Evolutionary conservation across 371 early-diverging fungal species (phyloP), one percentile per base, ranked within the genome.

Genomic region (Rhizomucor pusillus): DNA sequence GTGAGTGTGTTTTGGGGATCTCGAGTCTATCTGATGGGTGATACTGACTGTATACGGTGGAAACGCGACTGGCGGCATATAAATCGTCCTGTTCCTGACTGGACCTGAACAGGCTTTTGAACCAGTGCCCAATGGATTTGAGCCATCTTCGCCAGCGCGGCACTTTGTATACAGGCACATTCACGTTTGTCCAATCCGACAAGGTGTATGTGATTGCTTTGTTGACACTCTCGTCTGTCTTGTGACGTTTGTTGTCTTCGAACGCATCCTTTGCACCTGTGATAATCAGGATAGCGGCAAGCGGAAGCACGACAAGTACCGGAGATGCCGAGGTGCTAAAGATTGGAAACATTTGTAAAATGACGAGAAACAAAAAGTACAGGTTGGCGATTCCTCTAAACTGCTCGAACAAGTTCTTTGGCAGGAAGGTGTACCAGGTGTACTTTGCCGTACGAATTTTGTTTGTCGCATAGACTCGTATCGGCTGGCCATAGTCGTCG

Each of bases 191-290:
- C 85, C 84, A 87, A 16, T 73, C 52, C 18, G 72, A 45, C 2
- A 87, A 60, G 19, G 85, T 73, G 46, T 70, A 65, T 13, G 84
- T 78, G 18, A 68, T 66, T 0, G 85, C 73, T 25, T 77, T 79
- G 61, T 86, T 96, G 47, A 92, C 89, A 45, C 81, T 80, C 50
- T 83, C 73, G 65, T 95, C 95, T 22, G 90, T 86, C 52, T 84
- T 71, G 60, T 95, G 92, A 23, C 99, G 87, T 51, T 89, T 90
- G 67, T 87, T 87, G 61, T 99, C 99, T 59, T 98, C 98, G 25
- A 94, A 73, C 10, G 85, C 98, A 59, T 98, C 98, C 67, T 99
- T 99, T 41, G 88, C 81, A 37, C 94, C 94, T 16, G 97, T 94
- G 25, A 92, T 66, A 36, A 81, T 59, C 14, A 96, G 73, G 57